These are phyloP conservation scores for Diaporthe sp. DNA, from an alignment of 2,329 filamentous ascomycete genomes.

Conservation along the genomic window DNA sequence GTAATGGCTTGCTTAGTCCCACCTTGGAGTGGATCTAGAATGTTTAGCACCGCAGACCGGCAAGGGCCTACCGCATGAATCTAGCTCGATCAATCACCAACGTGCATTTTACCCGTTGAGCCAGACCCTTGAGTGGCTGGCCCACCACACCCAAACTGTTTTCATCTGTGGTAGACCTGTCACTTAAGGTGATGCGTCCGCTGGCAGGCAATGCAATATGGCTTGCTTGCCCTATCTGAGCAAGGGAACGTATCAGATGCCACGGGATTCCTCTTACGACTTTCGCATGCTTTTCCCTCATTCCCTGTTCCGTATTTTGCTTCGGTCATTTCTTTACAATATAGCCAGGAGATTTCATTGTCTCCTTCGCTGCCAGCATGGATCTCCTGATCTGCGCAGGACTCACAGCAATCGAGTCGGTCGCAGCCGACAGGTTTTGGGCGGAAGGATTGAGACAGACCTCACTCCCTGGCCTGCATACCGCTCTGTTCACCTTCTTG, in stretches of 20 bases:
- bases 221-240: too few species aligned
- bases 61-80: neutral
- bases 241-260: neutral
- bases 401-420: neutral
- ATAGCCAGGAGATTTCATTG: neutral
- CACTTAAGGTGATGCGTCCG: neutral
- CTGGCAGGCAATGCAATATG: neutral
- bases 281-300: neutral
- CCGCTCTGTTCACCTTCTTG: neutral
- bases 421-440: neutral
- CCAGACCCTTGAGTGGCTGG: neutral
- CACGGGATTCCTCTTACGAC: neutral
- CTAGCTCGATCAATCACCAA: constrained; percentile 2
- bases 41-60: neutral
- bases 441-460: neutral
- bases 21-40: neutral
- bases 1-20: neutral
- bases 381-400: neutral
- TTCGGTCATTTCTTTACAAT: neutral
- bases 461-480: neutral
- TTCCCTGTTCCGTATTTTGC: neutral
- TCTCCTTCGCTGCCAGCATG: neutral
- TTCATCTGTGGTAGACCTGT: neutral
- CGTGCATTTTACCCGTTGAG: neutral
- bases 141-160: neutral